Percentiles rank a stretch among this genome's conserved stretches.
phyloP scores from a whole-genome alignment of 495 filamentous ascomycete species.

The Sphaerosporella brunnea region DNA sequence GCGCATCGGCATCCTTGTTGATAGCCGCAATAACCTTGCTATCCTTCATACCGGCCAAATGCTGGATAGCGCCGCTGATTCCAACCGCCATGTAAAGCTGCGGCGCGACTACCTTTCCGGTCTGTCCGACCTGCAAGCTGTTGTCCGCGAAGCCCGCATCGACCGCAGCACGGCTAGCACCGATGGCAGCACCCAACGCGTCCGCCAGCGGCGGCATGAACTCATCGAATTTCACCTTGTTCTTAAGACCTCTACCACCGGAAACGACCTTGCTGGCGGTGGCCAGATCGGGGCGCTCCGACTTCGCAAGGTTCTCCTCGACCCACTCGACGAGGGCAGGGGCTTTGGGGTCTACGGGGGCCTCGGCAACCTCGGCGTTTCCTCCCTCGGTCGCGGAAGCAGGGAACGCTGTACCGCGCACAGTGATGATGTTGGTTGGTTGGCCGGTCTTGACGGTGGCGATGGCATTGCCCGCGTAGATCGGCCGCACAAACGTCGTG shows the following conservation, averaged over 20 bases:
- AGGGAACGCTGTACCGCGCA: slow-evolving; percentile 79
- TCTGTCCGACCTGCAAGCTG: slow-evolving; percentile 94
- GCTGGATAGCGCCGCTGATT: slow-evolving; percentile 93
- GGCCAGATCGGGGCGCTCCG: slow-evolving; percentile 85
- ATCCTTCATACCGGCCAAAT: slow-evolving; percentile 99
- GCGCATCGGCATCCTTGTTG: slow-evolving; percentile 93
- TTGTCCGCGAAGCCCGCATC: slow-evolving; percentile 99
- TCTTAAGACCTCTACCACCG: slow-evolving; percentile 85
- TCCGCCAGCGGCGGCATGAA: slow-evolving; percentile 85
- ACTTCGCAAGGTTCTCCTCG: slow-evolving; percentile 80
- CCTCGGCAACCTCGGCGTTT: slow-evolving; percentile 43
- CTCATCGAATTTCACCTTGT: slow-evolving; percentile 88
- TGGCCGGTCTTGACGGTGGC: slow-evolving; percentile 89
- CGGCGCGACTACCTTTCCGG: slow-evolving; percentile 93
- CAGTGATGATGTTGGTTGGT: slow-evolving; percentile 70
- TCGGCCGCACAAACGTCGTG: slow-evolving; percentile 89
- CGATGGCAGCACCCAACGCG: slow-evolving; percentile 77
- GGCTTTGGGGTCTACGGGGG: slow-evolving; percentile 49
- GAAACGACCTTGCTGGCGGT: slow-evolving; percentile 80
- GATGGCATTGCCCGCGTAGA: slow-evolving; percentile 95
- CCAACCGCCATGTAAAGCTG: slow-evolving; percentile 89
- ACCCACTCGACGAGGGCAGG: slow-evolving; percentile 67
- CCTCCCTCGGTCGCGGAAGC: slow-evolving; percentile 36
- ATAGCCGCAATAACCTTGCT: slow-evolving; percentile 98
- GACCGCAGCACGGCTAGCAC: slow-evolving; percentile 84